A percentile compares a stretch with the other conserved stretches of the same genome.
These are phyloP conservation scores for Arxiozyma bovina DNA, from an alignment of 1,139 yeast genomes.

Conservation along the genomic window DNA sequence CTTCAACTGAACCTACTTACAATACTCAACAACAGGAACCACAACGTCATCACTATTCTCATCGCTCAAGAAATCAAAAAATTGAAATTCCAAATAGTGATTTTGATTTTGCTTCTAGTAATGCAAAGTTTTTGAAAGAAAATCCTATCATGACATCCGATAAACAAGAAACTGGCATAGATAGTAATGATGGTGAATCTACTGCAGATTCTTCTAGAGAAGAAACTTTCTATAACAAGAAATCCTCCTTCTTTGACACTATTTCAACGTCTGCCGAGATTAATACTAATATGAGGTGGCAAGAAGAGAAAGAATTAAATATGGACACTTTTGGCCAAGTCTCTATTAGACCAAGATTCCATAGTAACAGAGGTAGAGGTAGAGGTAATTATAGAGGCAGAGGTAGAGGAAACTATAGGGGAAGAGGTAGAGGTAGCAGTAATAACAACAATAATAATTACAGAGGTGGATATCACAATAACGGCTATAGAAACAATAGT, in stretches of 20 bases:
- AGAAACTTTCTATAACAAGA: constrained; percentile 47
- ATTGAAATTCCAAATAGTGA: constrained; percentile 37
- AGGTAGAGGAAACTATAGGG: constrained; percentile 12
- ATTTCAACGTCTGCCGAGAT: constrained; percentile 50
- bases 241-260: constrained; percentile 72
- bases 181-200: not conserved
- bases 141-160: constrained; percentile 11
- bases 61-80: constrained; percentile 6
- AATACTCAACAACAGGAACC: not conserved
- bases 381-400: constrained; percentile 18
- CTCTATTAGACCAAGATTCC: constrained; percentile 32
- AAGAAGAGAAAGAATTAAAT: constrained; percentile 49
- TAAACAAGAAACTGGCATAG: constrained; percentile 7
- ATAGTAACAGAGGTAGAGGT: constrained; percentile 29
- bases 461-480: constrained; percentile 6
- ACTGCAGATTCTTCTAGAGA: constrained; percentile 6
- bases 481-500: not conserved
- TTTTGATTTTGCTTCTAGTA: constrained; percentile 60
- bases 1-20: constrained; percentile 1
- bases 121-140: constrained; percentile 48
- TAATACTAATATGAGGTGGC: constrained; percentile 45
- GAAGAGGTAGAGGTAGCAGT: constrained; percentile 9
- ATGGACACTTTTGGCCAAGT: constrained; percentile 58
- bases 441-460: constrained; percentile 3
- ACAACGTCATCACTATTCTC: constrained; percentile 3